These are phyloP conservation scores for Rhodosorus marinus DNA, from an alignment of 23 red algal genomes.

Conservation along the genomic window DNA sequence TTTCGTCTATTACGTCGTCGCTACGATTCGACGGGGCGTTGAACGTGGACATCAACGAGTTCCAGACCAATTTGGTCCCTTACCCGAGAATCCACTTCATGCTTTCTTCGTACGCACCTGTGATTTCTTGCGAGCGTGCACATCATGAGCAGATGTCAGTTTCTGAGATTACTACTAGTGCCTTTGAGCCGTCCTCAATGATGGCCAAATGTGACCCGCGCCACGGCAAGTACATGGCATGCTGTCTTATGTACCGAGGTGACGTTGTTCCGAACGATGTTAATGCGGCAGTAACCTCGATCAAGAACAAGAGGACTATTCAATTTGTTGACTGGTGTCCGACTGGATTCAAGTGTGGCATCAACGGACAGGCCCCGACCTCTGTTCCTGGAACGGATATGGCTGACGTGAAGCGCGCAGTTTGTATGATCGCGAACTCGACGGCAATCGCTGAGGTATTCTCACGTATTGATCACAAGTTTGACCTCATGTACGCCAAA, in stretches of 20 bases:
- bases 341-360: slow-evolving; percentile 92
- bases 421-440: slow-evolving; percentile 93
- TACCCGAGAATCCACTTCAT: slow-evolving; percentile 99
- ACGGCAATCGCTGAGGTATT: slow-evolving; percentile 98
- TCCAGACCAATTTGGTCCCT: slow-evolving; percentile 97
- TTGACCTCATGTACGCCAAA: slow-evolving; percentile 95
- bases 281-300: slow-evolving; percentile 77
- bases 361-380: slow-evolving; percentile 82
- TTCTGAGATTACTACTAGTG: slow-evolving; percentile 73
- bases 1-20: slow-evolving; percentile 94
- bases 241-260: slow-evolving; percentile 90
- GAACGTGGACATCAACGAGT: slow-evolving; percentile 99
- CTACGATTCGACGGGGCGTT: slow-evolving; percentile 92
- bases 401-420: slow-evolving; percentile 58
- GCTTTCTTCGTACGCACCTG: slow-evolving; percentile 89
- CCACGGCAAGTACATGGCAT: slow-evolving; percentile 92
- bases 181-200: slow-evolving; percentile 85
- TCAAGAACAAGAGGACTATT: slow-evolving; percentile 84
- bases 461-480: slow-evolving; percentile 87
- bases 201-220: slow-evolving; percentile 97
- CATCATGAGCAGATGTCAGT: slow-evolving; percentile 85
- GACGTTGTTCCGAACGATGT: slow-evolving; percentile 92
- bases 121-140: slow-evolving; percentile 87
- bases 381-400: slow-evolving; percentile 58
- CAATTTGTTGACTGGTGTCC: slow-evolving; percentile 99